Conservation (phyloP, 1,284 basidiomycete genomes). For the Naganishia liquefaciens region DNA sequence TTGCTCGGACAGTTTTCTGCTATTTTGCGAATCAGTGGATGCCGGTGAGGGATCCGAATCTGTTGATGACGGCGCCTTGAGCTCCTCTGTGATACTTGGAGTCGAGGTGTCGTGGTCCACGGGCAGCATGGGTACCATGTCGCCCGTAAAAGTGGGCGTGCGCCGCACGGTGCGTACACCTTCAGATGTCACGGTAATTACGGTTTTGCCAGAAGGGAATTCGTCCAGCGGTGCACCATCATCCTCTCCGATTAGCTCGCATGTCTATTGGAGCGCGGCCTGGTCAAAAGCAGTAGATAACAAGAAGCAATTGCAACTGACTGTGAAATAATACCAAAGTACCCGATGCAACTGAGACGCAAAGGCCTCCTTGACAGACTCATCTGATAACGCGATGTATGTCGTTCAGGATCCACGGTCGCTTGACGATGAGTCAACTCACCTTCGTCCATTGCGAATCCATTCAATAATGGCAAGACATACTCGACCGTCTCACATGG, state of each 20-base stretch:
- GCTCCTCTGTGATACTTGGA: background rate
- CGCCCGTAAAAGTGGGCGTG: slow-evolving; percentile 35
- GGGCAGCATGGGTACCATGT: slow-evolving; percentile 15
- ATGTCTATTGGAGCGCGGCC: slow-evolving; percentile 14
- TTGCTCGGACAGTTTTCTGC: slow-evolving; percentile 6
- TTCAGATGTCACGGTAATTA: slow-evolving; percentile 44
- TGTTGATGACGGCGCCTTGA: slow-evolving; percentile 4
- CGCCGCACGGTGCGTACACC: slow-evolving; percentile 41
- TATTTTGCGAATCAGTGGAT: background rate
- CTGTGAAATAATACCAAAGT: slow-evolving; percentile 93
- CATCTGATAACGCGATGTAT: slow-evolving; percentile 61
- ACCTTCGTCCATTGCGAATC: slow-evolving; percentile 86
- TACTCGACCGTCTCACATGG: slow-evolving; percentile 91
- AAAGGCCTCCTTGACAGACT: slow-evolving; percentile 86
- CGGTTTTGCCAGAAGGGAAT: background rate
- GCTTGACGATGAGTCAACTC: slow-evolving; percentile 38
- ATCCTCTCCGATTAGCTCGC: slow-evolving; percentile 20
- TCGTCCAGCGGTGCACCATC: slow-evolving; percentile 15
- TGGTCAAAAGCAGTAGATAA: background rate
- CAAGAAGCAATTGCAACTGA: slow-evolving; percentile 47
- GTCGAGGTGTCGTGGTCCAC: background rate
- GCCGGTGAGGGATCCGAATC: slow-evolving; percentile 12
- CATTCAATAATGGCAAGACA: slow-evolving; percentile 83
- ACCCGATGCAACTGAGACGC: slow-evolving; percentile 77
- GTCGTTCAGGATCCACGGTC: background rate